Evolutionary conservation across 441 rosid species (phyloP), one percentile per base, ranked within the genome.

Genomic region (Flueggea neowawraea): DNA sequence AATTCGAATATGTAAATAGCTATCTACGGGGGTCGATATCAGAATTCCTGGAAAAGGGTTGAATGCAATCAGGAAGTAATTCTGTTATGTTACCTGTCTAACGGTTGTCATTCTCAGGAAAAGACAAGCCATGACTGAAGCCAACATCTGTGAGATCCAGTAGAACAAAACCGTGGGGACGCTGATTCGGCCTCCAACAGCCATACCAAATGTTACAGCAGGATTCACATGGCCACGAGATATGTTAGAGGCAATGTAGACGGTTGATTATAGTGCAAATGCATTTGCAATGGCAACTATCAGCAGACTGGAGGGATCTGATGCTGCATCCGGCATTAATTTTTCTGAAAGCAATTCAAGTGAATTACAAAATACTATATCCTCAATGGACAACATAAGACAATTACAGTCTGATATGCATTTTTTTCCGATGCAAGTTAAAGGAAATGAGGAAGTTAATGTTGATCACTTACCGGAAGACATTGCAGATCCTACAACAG

Each of bases 181-280:
- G n/a, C 73, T 70, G 14, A 84, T 64, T 56, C 69, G 83, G 43
- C 89, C 99, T 11, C 92, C 87, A 36, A 95, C 79, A 5, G 90
- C 99, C 93, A 80, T 85, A 0, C 71, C 87, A 53, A 91, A 89
- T 3, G 99, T 95, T 63, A 95, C 97, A 3, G 97, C 97, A 3
- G 99, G 99, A 67, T 89, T 95, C 64, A 89, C 91, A 54, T 91
- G 98, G 2, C 97, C 96, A 1, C 95, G 95, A 2, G 96, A 95
- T 12, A 82, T 70, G 54, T 69, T 82, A 62, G 78, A 78, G 0
- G 97, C 82, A 17, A 87, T 76, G 58, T 77, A 86, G 36, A 95
- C 78, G 0, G 94, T 78, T 0, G 92, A 80, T 0, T 97, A 81
- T 32, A 95, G 71, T 1, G 92, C 94, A 75, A 91, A 80, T 6